Evolutionary conservation across 768 basidiomycete species (phyloP), one percentile per base, ranked within the genome.

Genomic region (Macrolepiota albuminosa): DNA sequence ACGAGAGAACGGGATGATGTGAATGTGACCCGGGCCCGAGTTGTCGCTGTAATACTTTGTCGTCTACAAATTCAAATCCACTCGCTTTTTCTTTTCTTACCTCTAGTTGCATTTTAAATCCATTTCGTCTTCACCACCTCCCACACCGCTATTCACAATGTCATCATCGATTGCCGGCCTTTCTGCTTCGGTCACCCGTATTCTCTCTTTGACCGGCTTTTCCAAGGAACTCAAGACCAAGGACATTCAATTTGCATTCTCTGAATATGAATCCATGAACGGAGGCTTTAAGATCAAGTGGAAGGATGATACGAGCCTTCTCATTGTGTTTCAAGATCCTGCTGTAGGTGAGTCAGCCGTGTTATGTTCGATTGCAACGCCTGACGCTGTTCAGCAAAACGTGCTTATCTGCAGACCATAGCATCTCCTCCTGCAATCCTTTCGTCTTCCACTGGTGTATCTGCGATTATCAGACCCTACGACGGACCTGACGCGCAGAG

Each of bases 241-340:
- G 72, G 97, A 99, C 74, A 91, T 99, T 52, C 95, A 98, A 70
- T 70, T 81, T 46, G 90, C 93, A 48, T 97, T 98, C 73, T 79
- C 87, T 53, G 93, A 95, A 48, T 98, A 89, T 83, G 94, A 97
- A 68, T 81, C 76, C 61, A 78, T 87, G 55, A 84, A 80, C 58
- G 97, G 96, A 33, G 97, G 97, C 26, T 97, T 96, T 80, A 94
- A 95, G 82, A 95, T 99, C 72, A 99, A 99, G 73, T 99, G 97
- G 97, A 84, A 86, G 67, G 95, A 99, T 73, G 97, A 99, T 74
- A 94, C 93, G 40, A 95, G 91, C 70, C 89, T 96, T 43, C 77
- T 95, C 67, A 89, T 97, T 66, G 97, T 99, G 57, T 99, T 99
- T 71, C 83, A 84, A 63, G 97, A 98, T 75, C 86, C 97, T 58